Base-by-base conservation (phyloP, 495 filamentous ascomycete species). In the Terfezia claveryi region DNA sequence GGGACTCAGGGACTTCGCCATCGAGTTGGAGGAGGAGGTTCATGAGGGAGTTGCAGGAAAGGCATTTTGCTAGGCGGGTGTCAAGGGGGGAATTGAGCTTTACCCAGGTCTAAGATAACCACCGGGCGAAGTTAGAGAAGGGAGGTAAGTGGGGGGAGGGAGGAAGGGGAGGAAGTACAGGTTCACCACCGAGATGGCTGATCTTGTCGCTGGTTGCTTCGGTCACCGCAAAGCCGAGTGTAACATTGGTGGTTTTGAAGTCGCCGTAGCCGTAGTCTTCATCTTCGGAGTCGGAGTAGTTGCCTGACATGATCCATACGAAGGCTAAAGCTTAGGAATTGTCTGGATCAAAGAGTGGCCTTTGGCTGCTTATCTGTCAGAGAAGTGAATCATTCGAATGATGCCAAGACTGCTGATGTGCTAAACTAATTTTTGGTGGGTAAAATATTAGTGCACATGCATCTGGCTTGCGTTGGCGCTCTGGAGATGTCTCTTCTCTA, bases 1-100 rank as follows among this genome's bases (percentile, higher is more conserved):
- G 78, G 38, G 76, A 73, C 38, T 92, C 82, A 17, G 85, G 87
- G 38, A 99, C 72, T 57, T 94, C 87, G 61, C 80, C 89, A 68
- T 99, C 85, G 49, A 99, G 73, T 67, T 96, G 86, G 46, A 99
- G 76, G 11, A 96, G 76, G 4, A 95, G 73, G 0, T 79, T 74
- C 80, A 95, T 87, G 44, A 85, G 67, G 36, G 76, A 74, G 56
- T 87, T 87, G 75, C 91, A 99, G 59, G 83, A 75, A 68, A 83
- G 88, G 72, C 91, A 99, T 70, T 79, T 82, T 37, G 82, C 86
- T 7, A 94, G 75, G 0, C 80, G 73, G 17, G 83, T 82, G 2
- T 84, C 81, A n/a, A 89, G 84, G 11, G 83, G 73, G 38, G 73
- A 75, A 53, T 65, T 68, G 3, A 75, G 68, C 56, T 85, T 80